A percentile compares a stretch with the other conserved stretches of the same genome.
phyloP scores from a whole-genome alignment of 2,329 filamentous ascomycete genomes.

The Dryadomyces quercivorus region DNA sequence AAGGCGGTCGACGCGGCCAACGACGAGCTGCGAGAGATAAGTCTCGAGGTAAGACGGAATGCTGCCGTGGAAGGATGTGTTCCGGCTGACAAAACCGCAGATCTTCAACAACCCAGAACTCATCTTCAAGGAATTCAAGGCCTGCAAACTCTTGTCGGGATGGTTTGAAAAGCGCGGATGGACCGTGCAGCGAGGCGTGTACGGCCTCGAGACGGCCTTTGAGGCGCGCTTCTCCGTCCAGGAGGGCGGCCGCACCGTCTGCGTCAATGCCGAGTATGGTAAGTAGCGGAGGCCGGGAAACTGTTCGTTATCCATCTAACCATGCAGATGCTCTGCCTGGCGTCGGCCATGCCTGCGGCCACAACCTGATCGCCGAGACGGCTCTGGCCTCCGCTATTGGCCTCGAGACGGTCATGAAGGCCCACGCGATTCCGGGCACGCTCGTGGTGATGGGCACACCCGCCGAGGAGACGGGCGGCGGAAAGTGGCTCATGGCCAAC shows the following conservation, averaged over 20 bases:
- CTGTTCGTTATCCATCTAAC: background rate
- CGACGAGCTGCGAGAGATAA: no score
- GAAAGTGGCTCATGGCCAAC: slow-evolving; percentile 30
- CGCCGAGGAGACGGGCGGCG: slow-evolving; percentile 28
- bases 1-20: no score
- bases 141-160: slow-evolving; percentile 27
- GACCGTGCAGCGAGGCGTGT: slow-evolving; percentile 32
- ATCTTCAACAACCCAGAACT: slow-evolving; percentile 34
- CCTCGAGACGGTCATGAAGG: slow-evolving; percentile 7
- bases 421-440: slow-evolving; percentile 13
- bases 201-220: slow-evolving; percentile 39
- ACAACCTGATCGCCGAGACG: slow-evolving; percentile 29
- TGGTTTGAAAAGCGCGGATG: slow-evolving; percentile 22
- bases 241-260: slow-evolving; percentile 9
- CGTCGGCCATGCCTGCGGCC: slow-evolving; percentile 29
- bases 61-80: no score
- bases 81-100: background rate
- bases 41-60: no score
- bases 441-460: slow-evolving; percentile 27
- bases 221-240: slow-evolving; percentile 16
- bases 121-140: slow-evolving; percentile 34
- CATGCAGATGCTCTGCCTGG: slow-evolving; percentile 16
- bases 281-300: no score
- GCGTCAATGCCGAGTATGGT: slow-evolving; percentile 16
- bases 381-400: slow-evolving; percentile 20